Evolutionary conservation across 495 filamentous ascomycete genomes (phyloP).

Genomic region (Podospora bellae-mahoneyi): DNA sequence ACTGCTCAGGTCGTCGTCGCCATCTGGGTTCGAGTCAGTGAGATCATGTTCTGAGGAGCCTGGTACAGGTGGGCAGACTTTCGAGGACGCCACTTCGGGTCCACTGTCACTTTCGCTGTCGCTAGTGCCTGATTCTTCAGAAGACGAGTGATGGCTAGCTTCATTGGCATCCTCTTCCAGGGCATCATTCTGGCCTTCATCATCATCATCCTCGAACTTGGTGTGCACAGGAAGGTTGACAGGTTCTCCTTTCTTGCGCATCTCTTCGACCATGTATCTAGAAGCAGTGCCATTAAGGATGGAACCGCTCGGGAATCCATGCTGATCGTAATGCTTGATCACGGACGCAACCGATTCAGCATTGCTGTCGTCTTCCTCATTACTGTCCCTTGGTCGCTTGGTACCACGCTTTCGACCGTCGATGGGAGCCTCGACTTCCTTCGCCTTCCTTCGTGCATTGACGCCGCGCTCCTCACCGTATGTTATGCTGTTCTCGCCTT

Average conservation of each 20-base stretch:
- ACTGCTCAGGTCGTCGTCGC: neutral
- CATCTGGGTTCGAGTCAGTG: neutral
- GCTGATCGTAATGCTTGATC: conserved; percentile 44
- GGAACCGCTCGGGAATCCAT: conserved; percentile 50
- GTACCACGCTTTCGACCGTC: neutral
- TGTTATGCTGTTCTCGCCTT: neutral
- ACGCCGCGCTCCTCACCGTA: neutral
- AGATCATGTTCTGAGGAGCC: neutral
- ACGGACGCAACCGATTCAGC: conserved; percentile 32
- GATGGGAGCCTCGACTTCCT: neutral
- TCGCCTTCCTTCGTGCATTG: neutral
- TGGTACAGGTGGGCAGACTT: neutral
- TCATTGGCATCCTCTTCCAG: neutral
- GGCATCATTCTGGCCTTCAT: neutral
- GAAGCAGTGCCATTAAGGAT: conserved; percentile 43
- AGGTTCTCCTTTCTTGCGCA: conserved; percentile 28
- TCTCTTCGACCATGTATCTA: conserved; percentile 35
- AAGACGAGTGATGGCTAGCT: neutral
- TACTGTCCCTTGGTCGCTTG: conserved; percentile 5
- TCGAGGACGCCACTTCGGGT: conserved; percentile 23
- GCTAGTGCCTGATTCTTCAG: neutral
- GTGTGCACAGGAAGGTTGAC: conserved; percentile 34
- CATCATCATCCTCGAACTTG: conserved; percentile 17
- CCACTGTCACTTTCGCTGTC: conserved; percentile 22
- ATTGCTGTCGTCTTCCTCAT: conserved; percentile 28